Base-by-base conservation (phyloP, 331 rosid genomes). In the Pyracantha coccinea region DNA sequence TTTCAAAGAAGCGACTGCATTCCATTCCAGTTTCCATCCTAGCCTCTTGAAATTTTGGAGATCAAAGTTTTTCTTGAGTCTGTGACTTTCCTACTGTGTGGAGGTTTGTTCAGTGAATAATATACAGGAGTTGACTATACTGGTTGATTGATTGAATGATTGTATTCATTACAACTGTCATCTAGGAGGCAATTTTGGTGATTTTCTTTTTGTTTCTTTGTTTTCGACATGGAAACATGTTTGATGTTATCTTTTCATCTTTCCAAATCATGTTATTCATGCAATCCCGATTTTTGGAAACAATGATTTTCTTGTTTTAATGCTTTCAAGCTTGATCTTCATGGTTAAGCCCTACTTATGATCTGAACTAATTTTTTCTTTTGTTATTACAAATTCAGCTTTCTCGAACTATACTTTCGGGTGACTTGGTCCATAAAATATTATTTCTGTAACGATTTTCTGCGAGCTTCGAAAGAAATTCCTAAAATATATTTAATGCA, bases 101-200 rank as follows among this genome's bases (percentile, higher is more conserved):
- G 62, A 21, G 53, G 33, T 61, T n/a, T 35, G 79, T 44, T 54
- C 6, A 66, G 79, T 33, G 78, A 74, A 47, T 75, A 33, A 33
- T 33, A 8, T 33, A 8, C 41, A 33, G 41, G 41, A 33, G 41
- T 33, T 33, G 41, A 33, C 41, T 33, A 33, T 33, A 33, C 41
- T 33, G 8, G 35, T 32, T 32, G 35, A 32, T 32, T 32, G 35
- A 32, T 32, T 32, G 35, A 32, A 1, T 1, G 35, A 32, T 32
- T 32, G 35, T 32, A 32, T 32, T 32, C 8, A 6, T 32, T 32
- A 32, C 35, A 32, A 32, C 6, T 32, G 35, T 32, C 35, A 32
- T 1, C 35, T 32, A 32, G 41, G 41, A 33, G 9, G 41, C 41
- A 33, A 7, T 33, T 33, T 33, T 33, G 41, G 41, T 33, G 41